Base-by-base conservation (phyloP, 2,329 filamentous ascomycete species). In the Colletotrichum neosansevieriae region DNA sequence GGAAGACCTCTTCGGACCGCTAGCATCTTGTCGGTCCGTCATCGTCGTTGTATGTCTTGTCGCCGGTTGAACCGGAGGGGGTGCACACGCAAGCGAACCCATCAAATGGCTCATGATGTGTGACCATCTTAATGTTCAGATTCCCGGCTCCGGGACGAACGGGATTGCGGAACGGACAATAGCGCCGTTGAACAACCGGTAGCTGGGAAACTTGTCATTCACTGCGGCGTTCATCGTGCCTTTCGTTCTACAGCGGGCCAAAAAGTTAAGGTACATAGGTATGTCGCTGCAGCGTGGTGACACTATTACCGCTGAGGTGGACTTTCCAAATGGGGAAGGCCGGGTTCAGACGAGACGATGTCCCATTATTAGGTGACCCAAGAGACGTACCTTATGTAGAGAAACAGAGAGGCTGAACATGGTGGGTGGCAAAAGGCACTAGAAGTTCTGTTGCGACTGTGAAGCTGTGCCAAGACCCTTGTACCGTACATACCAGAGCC, bases 381-480 rank as follows among this genome's bases (percentile, higher is more conserved):
- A 3, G 21, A 21, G 3, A 21, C 21, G 21, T 2, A n/a, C n/a
- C 21, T 13, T 3, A 47, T 15, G 24, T n/a, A n/a, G 36, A 59
- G 34, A 19, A 32, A 38, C 45, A 59, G 44, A 19, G 2, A 40
- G n/a, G 4, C 29, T 54, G 56, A n/a, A n/a, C n/a, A n/a, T n/a
- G n/a, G n/a, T n/a, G n/a, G n/a, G n/a, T n/a, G n/a, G n/a, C n/a
- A n/a, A n/a, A n/a, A n/a, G n/a, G n/a, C n/a, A n/a, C n/a, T n/a
- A n/a, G 32, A 13, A 49, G 49, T 50, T 49, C 21, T 47, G 57
- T 21, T 61, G 49, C 21, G 19, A 54, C 19, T 44, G 10, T 62
- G 34, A 57, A 50, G 58, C 34, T 38, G 36, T 19, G 50, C 58
- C 56, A 61, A 66, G 58, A 44, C 40, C 17, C 40, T 63, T 49